Base-by-base conservation (phyloP, 345 rosid genomes). In the Abelmoschus esculentus region DNA sequence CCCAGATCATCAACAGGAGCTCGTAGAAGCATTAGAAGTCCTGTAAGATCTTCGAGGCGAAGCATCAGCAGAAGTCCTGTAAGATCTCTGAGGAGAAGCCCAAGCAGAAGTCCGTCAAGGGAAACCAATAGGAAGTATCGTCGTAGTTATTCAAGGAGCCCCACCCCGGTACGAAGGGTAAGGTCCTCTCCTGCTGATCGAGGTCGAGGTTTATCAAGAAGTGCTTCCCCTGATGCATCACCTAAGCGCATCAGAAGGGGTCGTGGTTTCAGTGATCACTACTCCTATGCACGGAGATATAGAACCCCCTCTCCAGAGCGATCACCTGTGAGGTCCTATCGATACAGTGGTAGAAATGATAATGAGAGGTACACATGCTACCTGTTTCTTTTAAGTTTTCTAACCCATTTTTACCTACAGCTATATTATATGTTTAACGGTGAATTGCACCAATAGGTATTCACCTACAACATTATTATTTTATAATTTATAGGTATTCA, bases 221-320 rank as follows among this genome's bases (percentile, higher is more conserved):
- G 98, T 42, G 82, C 72, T 74, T 88, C 98, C 7, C 98, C 96
- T 5, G 87, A 78, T 78, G 89, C 84, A 42, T 90, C 90, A 11
- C 90, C 89, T 3, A 90, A 85, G 80, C 96, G 96, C 46, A 84
- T 91, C 50, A 86, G 90, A 77, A 90, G 99, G 76, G 99, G 99
- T 3, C 83, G 99, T 36, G 99, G 99, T 57, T 89, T 95, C 73
- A 92, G 98, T 75, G 85, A 90, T 72, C 84, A 90, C 40, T 95
- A 84, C 70, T 89, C 99, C 22, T 91, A 87, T 72, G 97, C 99
- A 66, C 89, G 97, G 36, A 75, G 90, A 71, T 95, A 86, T 81
- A 78, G 97, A 85, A 87, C 89, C 31, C 98, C 92, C 31, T 88
- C 99, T 62, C 96, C 92, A 32, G 93, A 87, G 75, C 90, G 96